Conservation (phyloP, 2,329 filamentous ascomycete genomes). For the Penicillium fuscoglaucum region DNA sequence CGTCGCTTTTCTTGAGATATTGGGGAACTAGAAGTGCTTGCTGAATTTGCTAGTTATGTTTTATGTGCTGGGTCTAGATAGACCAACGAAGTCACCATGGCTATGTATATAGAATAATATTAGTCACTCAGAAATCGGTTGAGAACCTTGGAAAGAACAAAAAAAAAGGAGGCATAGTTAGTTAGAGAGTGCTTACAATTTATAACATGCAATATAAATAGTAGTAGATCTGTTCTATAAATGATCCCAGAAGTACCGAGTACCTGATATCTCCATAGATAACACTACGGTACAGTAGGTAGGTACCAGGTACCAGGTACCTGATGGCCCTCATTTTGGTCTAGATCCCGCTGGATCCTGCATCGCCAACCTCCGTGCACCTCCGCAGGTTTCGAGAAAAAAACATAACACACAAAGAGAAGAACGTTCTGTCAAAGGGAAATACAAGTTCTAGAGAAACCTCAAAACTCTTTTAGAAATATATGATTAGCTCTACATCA, state of each 20-base stretch:
- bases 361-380: constrained; percentile 6
- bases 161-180: not conserved
- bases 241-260: not conserved
- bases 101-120: not conserved
- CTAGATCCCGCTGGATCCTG: constrained; percentile 29
- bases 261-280: not conserved
- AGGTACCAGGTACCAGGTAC: not conserved
- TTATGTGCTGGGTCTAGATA: not conserved
- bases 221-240: not conserved
- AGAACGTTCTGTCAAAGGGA: not conserved
- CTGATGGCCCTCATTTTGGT: constrained; percentile 8
- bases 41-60: not conserved
- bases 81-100: not conserved
- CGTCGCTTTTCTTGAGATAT: not conserved
- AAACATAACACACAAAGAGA: not conserved
- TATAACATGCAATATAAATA: not conserved
- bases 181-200: not conserved
- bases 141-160: not conserved
- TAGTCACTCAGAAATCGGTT: not conserved
- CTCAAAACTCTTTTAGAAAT: not conserved
- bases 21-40: not conserved
- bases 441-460: not conserved
- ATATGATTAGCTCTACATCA: not conserved
- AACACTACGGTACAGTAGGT: not conserved
- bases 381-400: constrained; percentile 4